Evolutionary conservation across 164 flowering plant genomes (phyloP).

Genomic region (Chimonanthus salicifolius): DNA sequence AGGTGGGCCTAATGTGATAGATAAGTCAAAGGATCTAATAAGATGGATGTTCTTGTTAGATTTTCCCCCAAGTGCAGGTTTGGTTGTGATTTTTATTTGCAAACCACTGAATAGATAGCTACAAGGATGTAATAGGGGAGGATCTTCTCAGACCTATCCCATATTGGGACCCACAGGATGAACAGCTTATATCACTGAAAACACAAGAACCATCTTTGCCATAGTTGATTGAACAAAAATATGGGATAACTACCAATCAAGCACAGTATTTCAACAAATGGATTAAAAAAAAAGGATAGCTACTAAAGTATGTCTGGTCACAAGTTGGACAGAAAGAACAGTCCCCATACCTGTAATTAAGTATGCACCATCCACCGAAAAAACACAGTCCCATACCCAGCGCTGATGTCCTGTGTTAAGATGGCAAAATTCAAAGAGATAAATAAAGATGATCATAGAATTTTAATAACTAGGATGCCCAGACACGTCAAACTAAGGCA

Average conservation of each 20-base stretch:
- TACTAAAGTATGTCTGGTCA: no score
- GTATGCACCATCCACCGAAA: conserved; percentile 97
- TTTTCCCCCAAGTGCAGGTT: no score
- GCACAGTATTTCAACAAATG: not conserved
- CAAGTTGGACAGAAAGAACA: no score
- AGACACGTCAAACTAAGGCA: no score
- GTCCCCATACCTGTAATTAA: conserved; percentile 72
- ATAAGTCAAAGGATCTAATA: not conserved
- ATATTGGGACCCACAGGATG: not conserved
- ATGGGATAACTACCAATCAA: not conserved
- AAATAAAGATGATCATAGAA: not conserved
- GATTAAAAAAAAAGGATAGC: not conserved
- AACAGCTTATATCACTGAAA: not conserved
- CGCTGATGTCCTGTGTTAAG: conserved; percentile 69
- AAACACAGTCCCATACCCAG: conserved; percentile 99
- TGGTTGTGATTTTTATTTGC: not conserved
- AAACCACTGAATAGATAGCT: not conserved
- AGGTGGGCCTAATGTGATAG: not conserved
- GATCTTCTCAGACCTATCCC: not conserved
- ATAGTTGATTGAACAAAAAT: not conserved
- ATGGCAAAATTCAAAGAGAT: not conserved
- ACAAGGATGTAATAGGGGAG: not conserved
- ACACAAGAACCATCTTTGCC: not conserved
- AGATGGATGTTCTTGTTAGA: no score
- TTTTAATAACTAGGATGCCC: no score